Percentiles rank a stretch among this genome's conserved stretches.
These are phyloP conservation scores for Verbena officinalis DNA, from an alignment of 257 asterid species.

Conservation along the genomic window DNA sequence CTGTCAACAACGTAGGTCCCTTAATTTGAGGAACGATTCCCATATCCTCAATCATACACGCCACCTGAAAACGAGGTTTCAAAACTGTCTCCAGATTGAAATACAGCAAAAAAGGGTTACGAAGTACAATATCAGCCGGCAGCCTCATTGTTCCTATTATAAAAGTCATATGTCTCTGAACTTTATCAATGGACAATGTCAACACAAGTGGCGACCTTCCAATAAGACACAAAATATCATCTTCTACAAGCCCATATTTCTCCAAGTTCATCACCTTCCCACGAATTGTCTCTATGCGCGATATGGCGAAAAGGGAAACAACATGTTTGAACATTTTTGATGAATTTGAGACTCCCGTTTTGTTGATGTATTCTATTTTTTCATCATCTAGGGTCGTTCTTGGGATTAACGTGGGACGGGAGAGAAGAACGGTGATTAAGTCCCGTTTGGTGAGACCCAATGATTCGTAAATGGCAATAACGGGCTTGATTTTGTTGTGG, in stretches of 20 bases:
- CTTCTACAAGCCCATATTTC: constrained; percentile 68
- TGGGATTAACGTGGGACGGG: constrained; percentile 77
- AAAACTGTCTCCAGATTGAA: constrained; percentile 57
- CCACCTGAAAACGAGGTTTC: constrained; percentile 66
- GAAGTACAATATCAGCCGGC: constrained; percentile 43
- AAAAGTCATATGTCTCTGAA: constrained; percentile 83
- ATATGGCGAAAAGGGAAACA: constrained; percentile 67
- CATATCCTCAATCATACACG: constrained; percentile 70
- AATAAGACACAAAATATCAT: constrained; percentile 54
- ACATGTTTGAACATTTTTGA: constrained; percentile 73
- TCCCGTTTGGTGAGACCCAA: constrained; percentile 64
- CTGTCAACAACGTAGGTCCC: constrained; percentile 59
- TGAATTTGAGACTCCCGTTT: constrained; percentile 61
- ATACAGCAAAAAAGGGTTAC: constrained; percentile 54
- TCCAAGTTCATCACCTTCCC: constrained; percentile 67
- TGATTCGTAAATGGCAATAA: constrained; percentile 53
- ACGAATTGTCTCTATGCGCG: constrained; percentile 66
- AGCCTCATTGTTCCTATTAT: constrained; percentile 67
- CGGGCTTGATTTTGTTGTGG: constrained; percentile 58
- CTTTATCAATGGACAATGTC: constrained; percentile 72
- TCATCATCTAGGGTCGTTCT: constrained; percentile 57
- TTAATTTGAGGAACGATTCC: constrained; percentile 63
- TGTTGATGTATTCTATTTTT: constrained; percentile 59
- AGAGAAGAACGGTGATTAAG: constrained; percentile 55
- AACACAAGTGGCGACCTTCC: constrained; percentile 67